phyloP scores from a whole-genome alignment of 805 yeast genomes.

The Saturnispora mendoncae region DNA sequence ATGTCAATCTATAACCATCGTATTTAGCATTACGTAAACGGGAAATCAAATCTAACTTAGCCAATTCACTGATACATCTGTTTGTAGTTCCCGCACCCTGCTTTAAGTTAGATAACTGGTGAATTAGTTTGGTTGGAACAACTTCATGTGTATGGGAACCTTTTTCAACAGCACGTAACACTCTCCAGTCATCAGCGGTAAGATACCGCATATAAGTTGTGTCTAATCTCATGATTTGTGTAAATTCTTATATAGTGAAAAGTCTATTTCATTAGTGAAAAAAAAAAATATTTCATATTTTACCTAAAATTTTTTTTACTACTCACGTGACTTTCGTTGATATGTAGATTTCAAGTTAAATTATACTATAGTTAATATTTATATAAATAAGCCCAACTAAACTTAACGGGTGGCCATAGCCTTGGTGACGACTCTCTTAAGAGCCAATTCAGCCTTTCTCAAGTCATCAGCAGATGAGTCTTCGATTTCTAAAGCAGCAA shows the following conservation, averaged over 20 bases:
- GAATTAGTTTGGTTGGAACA: conserved; percentile 83
- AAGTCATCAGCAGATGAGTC: conserved; percentile 93
- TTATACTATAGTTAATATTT: conserved; percentile 8
- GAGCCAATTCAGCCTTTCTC: conserved; percentile 98
- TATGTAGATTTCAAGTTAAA: too few species aligned
- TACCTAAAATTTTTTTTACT: background rate
- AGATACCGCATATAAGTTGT: conserved; percentile 90
- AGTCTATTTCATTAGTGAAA: background rate
- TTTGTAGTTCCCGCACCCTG: conserved; percentile 63
- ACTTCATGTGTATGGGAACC: conserved; percentile 92
- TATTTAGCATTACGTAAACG: conserved; percentile 83
- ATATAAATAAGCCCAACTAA: conserved; percentile 1
- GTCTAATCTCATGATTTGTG: conserved; percentile 70
- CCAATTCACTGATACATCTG: conserved; percentile 73
- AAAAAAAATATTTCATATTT: background rate
- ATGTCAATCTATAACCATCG: conserved; percentile 88
- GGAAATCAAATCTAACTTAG: conserved; percentile 72
- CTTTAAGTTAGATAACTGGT: conserved; percentile 67
- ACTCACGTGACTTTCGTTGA: too few species aligned
- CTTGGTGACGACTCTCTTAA: conserved; percentile 99
- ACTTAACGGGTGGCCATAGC: conserved; percentile 96
- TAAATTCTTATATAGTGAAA: background rate
- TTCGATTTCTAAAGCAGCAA: conserved; percentile 95
- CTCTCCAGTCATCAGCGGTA: conserved; percentile 83
- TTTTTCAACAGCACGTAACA: conserved; percentile 78